Evolutionary conservation across 1,284 basidiomycete species (phyloP).

Genomic region (Cutaneotrichosporon mucoides): DNA sequence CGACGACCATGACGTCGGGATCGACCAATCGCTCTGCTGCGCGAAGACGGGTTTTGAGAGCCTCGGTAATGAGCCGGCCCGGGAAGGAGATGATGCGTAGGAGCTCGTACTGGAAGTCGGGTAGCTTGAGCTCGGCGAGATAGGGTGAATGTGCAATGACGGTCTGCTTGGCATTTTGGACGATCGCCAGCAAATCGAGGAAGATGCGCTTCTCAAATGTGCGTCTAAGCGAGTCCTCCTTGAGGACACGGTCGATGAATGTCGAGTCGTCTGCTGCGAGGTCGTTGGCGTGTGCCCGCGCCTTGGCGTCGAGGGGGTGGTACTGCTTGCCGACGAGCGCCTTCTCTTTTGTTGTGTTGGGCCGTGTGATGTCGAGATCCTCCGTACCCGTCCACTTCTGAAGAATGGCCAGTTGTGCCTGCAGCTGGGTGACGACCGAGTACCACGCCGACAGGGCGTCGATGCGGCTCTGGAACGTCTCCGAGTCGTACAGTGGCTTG

Average conservation of each 20-base stretch:
- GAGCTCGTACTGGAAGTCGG: conserved; percentile 89
- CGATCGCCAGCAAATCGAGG: conserved; percentile 76
- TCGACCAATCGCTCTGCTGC: conserved; percentile 87
- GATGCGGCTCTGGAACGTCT: conserved; percentile 67
- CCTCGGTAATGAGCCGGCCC: conserved; percentile 87
- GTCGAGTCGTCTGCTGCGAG: conserved; percentile 59
- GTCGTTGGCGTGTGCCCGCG: conserved; percentile 25
- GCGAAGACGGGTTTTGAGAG: conserved; percentile 80
- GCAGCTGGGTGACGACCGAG: conserved; percentile 71
- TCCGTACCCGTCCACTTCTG: conserved; percentile 89
- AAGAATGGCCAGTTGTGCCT: conserved; percentile 70
- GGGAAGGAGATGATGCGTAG: conserved; percentile 92
- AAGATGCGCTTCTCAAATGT: conserved; percentile 94
- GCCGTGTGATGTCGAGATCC: conserved; percentile 77
- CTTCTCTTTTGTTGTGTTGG: conserved; percentile 61
- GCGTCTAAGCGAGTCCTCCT: conserved; percentile 90
- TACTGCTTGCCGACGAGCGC: conserved; percentile 43
- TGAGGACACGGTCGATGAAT: conserved; percentile 91
- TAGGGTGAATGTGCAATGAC: conserved; percentile 64
- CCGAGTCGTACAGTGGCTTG: conserved; percentile 65
- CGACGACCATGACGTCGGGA: conserved; percentile 79
- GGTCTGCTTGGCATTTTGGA: conserved; percentile 80
- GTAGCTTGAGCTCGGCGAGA: conserved; percentile 68
- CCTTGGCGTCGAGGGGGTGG: conserved; percentile 42
- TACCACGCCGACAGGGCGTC: conserved; percentile 88